phyloP scores from a whole-genome alignment of 1,139 yeast genomes.

The Nakaseomyces kungkrabaensis region DNA sequence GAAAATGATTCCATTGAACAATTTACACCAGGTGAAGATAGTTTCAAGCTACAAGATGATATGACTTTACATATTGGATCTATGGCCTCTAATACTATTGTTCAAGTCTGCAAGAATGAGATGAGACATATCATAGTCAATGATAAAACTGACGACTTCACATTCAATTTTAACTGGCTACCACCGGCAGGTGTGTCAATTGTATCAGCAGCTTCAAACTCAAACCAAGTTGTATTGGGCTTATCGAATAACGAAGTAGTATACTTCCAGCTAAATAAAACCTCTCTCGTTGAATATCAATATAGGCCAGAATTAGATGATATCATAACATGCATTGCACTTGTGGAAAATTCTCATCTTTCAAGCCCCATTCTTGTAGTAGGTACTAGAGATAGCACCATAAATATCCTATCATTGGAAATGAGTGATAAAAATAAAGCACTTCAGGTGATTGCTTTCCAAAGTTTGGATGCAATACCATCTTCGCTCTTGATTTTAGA shows the following conservation, averaged over 20 bases:
- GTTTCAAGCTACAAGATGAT: constrained; percentile 39
- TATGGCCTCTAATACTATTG: constrained; percentile 52
- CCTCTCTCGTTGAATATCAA: constrained; percentile 61
- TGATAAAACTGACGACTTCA: constrained; percentile 12
- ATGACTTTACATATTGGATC: constrained; percentile 64
- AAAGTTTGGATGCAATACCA: constrained; percentile 52
- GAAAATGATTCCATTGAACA: constrained; percentile 50
- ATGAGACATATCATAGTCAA: constrained; percentile 48
- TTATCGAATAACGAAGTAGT: constrained; percentile 66
- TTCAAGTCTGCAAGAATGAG: constrained; percentile 71
- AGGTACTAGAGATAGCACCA: constrained; percentile 62
- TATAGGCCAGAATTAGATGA: constrained; percentile 49
- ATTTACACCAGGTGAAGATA: constrained; percentile 50
- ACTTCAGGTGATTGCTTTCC: constrained; percentile 54
- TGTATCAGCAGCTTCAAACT: constrained; percentile 49
- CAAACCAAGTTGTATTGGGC: constrained; percentile 59
- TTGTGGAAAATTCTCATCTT: constrained; percentile 36
- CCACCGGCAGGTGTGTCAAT: constrained; percentile 75
- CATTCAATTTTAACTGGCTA: constrained; percentile 51
- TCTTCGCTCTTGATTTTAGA: constrained; percentile 37
- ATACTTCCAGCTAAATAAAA: constrained; percentile 59
- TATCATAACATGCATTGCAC: constrained; percentile 43
- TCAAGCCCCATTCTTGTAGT: constrained; percentile 55
- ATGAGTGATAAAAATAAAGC: constrained; percentile 44
- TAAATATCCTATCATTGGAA: constrained; percentile 55